phyloP scores from a whole-genome alignment of 768 basidiomycete genomes.

The Mycena pura region DNA sequence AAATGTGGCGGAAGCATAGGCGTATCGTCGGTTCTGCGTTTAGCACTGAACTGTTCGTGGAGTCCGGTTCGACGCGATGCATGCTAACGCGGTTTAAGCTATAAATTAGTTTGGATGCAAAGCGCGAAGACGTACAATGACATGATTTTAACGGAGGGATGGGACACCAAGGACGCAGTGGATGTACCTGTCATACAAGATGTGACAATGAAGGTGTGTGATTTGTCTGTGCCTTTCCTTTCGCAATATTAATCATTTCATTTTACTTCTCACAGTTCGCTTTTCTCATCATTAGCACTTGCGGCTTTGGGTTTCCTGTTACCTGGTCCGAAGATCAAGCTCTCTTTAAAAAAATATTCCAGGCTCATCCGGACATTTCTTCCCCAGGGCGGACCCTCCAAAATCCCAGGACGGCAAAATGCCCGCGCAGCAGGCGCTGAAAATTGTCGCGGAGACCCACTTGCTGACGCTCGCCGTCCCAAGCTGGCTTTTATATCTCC shows the following conservation, averaged over 20 bases:
- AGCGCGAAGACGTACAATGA: conserved; percentile 40
- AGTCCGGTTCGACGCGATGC: conserved; percentile 16
- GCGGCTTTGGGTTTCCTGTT: conserved; percentile 53
- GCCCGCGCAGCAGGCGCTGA: conserved; percentile 44
- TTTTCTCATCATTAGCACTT: conserved; percentile 48
- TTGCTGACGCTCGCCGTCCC: conserved; percentile 37
- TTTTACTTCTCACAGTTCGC: conserved; percentile 44
- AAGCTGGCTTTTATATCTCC: conserved; percentile 45
- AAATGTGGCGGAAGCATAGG: conserved; percentile 54
- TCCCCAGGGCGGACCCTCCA: conserved; percentile 36
- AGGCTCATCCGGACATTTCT: background rate
- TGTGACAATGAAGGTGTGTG: conserved; percentile 41
- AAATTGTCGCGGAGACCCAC: conserved; percentile 38
- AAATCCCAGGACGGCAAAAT: conserved; percentile 41
- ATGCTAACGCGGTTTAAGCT: conserved; percentile 30
- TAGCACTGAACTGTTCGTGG: conserved; percentile 47
- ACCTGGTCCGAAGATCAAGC: no score
- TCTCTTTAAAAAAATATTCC: conserved; percentile 1
- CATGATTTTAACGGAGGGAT: conserved; percentile 40
- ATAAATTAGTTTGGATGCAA: conserved; percentile 44
- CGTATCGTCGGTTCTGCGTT: conserved; percentile 54
- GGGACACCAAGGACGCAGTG: conserved; percentile 28
- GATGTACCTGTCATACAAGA: conserved; percentile 34
- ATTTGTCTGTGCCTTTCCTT: no score
- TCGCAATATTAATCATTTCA: no score